These are phyloP conservation scores for Xylariaceae sp. DNA, from an alignment of 2,329 filamentous ascomycete genomes.

Conservation along the genomic window DNA sequence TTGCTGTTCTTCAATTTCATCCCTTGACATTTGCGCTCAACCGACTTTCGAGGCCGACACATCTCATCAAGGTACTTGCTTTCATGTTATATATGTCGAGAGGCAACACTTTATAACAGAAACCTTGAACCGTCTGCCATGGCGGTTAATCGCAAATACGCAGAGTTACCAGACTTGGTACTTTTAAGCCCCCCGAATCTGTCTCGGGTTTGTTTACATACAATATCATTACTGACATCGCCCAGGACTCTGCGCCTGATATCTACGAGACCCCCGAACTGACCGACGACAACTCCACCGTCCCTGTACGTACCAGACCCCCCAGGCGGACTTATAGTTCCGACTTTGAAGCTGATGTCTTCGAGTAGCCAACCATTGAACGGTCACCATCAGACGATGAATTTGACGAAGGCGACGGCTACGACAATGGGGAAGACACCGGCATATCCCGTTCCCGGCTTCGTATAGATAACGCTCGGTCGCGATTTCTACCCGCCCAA, in stretches of 20 bases:
- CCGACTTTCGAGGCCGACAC: no score
- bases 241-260: constrained; percentile 82
- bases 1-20: no score
- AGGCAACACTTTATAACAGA: not conserved
- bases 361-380: constrained; percentile 46
- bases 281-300: constrained; percentile 81
- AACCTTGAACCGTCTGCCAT: constrained; percentile 36
- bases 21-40: no score
- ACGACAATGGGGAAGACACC: constrained; percentile 54
- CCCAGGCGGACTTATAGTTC: not conserved
- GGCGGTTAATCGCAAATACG: constrained; percentile 77
- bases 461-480: constrained; percentile 72
- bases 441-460: constrained; percentile 73
- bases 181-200: constrained; percentile 7
- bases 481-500: constrained; percentile 67
- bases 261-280: constrained; percentile 95
- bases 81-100: not conserved
- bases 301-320: constrained; percentile 61
- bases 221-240: constrained; percentile 11
- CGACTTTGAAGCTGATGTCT: constrained; percentile 17
- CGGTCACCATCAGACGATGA: constrained; percentile 57
- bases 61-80: not conserved
- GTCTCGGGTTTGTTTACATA: not conserved
- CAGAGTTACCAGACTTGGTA: constrained; percentile 73
- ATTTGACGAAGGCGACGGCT: constrained; percentile 39